Conservation (phyloP, 164 flowering plant genomes). For the Piper betle region DNA sequence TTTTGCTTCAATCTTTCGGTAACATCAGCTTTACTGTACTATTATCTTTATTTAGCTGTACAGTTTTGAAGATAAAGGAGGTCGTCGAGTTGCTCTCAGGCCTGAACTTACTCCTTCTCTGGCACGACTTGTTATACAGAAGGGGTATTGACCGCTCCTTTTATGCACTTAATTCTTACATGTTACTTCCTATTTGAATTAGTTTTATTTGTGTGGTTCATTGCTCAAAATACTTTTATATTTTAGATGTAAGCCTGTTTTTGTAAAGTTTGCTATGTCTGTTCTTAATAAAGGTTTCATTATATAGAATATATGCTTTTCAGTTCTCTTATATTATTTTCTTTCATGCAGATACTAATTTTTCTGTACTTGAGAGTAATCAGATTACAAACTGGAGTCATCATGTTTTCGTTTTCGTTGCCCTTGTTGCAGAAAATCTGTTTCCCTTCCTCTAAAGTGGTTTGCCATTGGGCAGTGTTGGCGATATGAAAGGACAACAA, state of each 20-base stretch:
- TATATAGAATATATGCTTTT: background rate
- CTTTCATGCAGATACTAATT: background rate
- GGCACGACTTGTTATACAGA: conserved; percentile 90
- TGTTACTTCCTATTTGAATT: background rate
- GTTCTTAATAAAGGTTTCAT: too few relatives aligned
- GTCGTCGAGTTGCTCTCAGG: conserved; percentile 92
- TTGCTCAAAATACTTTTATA: background rate
- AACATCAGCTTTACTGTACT: background rate
- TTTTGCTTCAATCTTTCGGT: background rate
- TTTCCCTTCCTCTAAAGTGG: conserved; percentile 90
- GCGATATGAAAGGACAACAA: conserved; percentile 95
- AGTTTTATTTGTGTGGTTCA: background rate
- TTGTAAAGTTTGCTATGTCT: background rate
- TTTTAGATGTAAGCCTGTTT: too few relatives aligned
- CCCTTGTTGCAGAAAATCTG: conserved; percentile 81
- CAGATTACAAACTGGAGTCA: background rate
- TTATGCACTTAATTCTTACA: background rate
- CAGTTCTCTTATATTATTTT: background rate
- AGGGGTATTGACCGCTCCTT: conserved; percentile 43
- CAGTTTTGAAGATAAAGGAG: conserved; percentile 90
- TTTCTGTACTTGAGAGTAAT: background rate
- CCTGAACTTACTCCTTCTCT: conserved; percentile 96
- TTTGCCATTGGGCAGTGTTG: conserved; percentile 95
- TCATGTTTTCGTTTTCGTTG: background rate
- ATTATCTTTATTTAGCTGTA: conserved; percentile 40